Evolutionary conservation across 2,329 filamentous ascomycete genomes (phyloP).

Genomic region (Colletotrichum sp.): DNA sequence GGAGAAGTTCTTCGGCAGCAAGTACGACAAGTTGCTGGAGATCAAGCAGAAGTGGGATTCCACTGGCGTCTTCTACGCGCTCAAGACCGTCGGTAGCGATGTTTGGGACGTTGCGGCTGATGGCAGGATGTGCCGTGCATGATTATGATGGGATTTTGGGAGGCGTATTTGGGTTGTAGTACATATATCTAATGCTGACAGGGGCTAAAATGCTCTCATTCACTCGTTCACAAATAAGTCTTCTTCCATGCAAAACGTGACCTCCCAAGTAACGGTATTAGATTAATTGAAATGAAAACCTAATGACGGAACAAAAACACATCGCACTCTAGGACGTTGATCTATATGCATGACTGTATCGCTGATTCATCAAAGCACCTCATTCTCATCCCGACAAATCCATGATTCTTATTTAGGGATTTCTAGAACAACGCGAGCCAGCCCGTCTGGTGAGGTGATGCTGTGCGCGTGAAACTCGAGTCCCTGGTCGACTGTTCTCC

Average conservation of each 20-base stretch:
- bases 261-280: background rate
- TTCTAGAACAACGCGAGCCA: background rate
- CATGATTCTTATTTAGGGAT: background rate
- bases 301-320: background rate
- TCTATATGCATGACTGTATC: background rate
- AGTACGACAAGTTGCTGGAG: conserved; percentile 43
- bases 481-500: background rate
- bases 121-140: conserved; percentile 45
- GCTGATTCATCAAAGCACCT: background rate
- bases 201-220: background rate
- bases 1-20: conserved; percentile 50
- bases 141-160: background rate
- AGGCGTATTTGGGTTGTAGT: background rate
- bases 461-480: background rate
- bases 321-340: background rate
- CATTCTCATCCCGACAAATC: background rate
- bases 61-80: conserved; percentile 49
- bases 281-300: background rate
- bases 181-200: background rate
- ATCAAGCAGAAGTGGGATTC: conserved; percentile 60
- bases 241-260: background rate
- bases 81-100: conserved; percentile 57
- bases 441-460: background rate
- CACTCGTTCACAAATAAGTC: background rate
- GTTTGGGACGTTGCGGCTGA: conserved; percentile 44